Evolutionary conservation across 164 flowering plant genomes (phyloP).

Genomic region (Berberis vulgaris): DNA sequence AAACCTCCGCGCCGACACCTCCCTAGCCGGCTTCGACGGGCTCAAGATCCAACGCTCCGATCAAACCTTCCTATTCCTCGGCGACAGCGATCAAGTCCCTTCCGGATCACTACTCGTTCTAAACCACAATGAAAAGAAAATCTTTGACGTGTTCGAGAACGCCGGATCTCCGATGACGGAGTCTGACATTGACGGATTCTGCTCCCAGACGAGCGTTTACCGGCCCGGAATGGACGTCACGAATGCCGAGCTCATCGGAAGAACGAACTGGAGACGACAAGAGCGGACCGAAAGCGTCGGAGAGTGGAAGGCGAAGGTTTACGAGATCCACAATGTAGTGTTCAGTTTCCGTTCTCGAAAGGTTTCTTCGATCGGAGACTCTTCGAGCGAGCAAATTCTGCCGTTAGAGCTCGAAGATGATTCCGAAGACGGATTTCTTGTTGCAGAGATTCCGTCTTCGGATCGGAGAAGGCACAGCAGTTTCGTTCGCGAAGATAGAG

Average conservation of each 20-base stretch:
- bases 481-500: slow-evolving; percentile 60
- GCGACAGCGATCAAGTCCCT: neutral
- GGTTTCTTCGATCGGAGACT: slow-evolving; percentile 23
- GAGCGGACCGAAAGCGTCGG: slow-evolving; percentile 76
- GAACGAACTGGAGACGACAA: slow-evolving; percentile 84
- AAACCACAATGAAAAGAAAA: neutral
- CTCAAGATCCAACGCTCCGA: neutral
- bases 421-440: slow-evolving; percentile 72
- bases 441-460: slow-evolving; percentile 60
- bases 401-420: slow-evolving; percentile 68
- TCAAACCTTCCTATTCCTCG: neutral
- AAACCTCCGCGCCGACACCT: neutral
- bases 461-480: slow-evolving; percentile 60
- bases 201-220: slow-evolving; percentile 66
- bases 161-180: neutral
- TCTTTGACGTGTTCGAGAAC: neutral
- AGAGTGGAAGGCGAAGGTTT: slow-evolving; percentile 84
- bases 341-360: slow-evolving; percentile 81
- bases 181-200: slow-evolving; percentile 27
- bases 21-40: neutral
- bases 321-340: slow-evolving; percentile 69
- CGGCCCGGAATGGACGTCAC: slow-evolving; percentile 97
- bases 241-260: slow-evolving; percentile 58
- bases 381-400: slow-evolving; percentile 31
- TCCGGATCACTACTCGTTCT: neutral